Base-by-base conservation (phyloP, 352 stramenopile genomes). In the Phytopythium kandeliae region DNA sequence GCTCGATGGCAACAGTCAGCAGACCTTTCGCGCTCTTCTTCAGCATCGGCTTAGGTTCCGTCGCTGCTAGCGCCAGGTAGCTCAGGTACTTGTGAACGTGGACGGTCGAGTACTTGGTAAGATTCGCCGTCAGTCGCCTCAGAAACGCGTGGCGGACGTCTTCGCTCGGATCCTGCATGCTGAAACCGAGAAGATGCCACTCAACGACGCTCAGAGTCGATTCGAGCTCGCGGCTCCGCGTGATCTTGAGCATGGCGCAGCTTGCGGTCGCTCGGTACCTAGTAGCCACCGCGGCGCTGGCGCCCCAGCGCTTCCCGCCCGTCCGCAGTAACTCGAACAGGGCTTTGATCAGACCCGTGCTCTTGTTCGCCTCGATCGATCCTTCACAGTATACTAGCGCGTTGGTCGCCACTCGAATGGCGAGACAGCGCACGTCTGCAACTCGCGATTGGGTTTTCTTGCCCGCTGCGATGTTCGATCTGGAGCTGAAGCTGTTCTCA, bases 31-130 rank as follows among this genome's bases (percentile, higher is more conserved):
- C 80, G 19, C 42, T 61, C 53, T 89, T 89, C 52, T 91, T 92
- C 22, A 92, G 35, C 17, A 48, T 48, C 3, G 48, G 26, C 25
- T 45, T 85, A 3, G 61, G 30, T 17, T 95, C 85, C 8, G 68
- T 81, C 9, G 72, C 80, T 31, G 77, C 74, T 25, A 95, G 55
- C 11, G 72, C 73, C 50, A 95, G 49, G 52, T 86, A 91, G 35
- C 74, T 85, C 33, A 92, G 33, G 45, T 92, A 95, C 56, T 91
- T 93, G 62, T 95, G 85, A 11, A 68, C 77, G 53, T 86, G 60
- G 13, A 73, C 67, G 13, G 78, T 62, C 9, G 67, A 54, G 30
- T 79, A 61, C 50, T 87, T 88, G 53, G 91, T 71, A 54, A 93
- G 55, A 38, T 85, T 78, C 7, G 72, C 60, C 10, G 71, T 83